Base-by-base conservation (phyloP, 2,329 filamentous ascomycete genomes). In the Exophiala alcalophila region DNA sequence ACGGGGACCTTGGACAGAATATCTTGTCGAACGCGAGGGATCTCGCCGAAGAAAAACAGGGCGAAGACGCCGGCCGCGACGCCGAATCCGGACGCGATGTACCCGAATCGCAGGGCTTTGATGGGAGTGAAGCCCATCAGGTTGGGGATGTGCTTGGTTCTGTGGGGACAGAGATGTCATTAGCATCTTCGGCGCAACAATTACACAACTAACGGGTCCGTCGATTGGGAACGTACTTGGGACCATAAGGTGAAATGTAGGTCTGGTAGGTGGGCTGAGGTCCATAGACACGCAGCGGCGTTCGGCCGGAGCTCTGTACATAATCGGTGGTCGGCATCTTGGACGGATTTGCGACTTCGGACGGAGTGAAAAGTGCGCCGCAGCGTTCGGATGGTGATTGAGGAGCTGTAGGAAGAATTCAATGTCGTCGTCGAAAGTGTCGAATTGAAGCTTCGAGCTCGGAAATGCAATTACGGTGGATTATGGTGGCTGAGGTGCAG, bases 11-110 rank as follows among this genome's bases (percentile, higher is more conserved):
- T 75, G 64, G 73, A 69, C 61, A 80, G 69, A 54, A 83, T 78
- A 60, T 83, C 79, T 56, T 74, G 70, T 59, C 77, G 70, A 31
- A 83, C 76, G 58, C 71, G 73, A 47, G 79, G 79, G 18, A 83
- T 71, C 56, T 80, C 78, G 56, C 76, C 74, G 66, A 82, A 77
- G 71, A 83, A 79, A 69, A 78, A 81, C 55, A 83, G 61, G 25
- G 74, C 76, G 63, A 78, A 77, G 60, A 77, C 66, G 51, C 75
- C 78, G 28, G 74, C 70, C 32, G 72, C 69, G 50, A 71, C 74
- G 53, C 76, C 79, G 64, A 81, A 80, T 32, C 68, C 69, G 40
- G 65, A 72, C 30, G 70, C 73, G 35, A 78, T 69, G 40, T 59
- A 53, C 43, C 64, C 71, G 53, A 68, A 71, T 29, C 45, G 47